Evolutionary conservation across 1,284 basidiomycete species (phyloP), one percentile per base, ranked within the genome.

Genomic region (Trichosporon coremiiforme): DNA sequence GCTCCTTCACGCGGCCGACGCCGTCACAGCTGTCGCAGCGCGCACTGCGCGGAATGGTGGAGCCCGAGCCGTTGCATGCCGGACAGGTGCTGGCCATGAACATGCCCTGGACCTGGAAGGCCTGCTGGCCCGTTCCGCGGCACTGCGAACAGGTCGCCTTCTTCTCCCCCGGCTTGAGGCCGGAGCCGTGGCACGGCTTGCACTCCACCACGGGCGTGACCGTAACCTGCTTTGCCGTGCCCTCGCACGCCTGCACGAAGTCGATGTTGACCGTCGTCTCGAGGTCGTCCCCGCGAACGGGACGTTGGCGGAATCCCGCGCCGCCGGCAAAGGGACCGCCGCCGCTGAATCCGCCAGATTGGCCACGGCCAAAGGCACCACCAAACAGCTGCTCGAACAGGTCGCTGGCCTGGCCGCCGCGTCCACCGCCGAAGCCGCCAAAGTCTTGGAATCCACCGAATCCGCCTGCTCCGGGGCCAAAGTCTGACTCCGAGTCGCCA

Each of bases 91-190:
- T 93, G 12, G 95, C 91, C 94, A 99, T 97, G 81, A 95, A 93
- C 89, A 99, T 99, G 17, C 97, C 97, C 82, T 95, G 91, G 77
- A 99, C 90, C 68, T 95, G 91, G 84, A 93, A 98, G 13, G 94
- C 94, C 80, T 90, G 88, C 60, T 91, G 90, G 31, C 97, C 97
- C 12, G 91, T 89, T 63, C 97, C 97, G 66, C 89, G 87, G 84
- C 97, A 99, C 55, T 90, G 84, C 62, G 85, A 80, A 84, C 97
- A 99, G 25, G 89, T 89, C 67, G 88, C 87, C 77, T 92, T 89
- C 84, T 95, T 92, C 63, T 92, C 90, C 50, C 95, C 95, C 41
- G 89, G 83, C 83, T 93, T 97, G 80, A 99, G 84, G 2, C 97
- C 97, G 71, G 87, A 89, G 8, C 95, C 95, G 35, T 89, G 88